Conservation (phyloP, 768 basidiomycete species). For the Pulveroboletus sp. region DNA sequence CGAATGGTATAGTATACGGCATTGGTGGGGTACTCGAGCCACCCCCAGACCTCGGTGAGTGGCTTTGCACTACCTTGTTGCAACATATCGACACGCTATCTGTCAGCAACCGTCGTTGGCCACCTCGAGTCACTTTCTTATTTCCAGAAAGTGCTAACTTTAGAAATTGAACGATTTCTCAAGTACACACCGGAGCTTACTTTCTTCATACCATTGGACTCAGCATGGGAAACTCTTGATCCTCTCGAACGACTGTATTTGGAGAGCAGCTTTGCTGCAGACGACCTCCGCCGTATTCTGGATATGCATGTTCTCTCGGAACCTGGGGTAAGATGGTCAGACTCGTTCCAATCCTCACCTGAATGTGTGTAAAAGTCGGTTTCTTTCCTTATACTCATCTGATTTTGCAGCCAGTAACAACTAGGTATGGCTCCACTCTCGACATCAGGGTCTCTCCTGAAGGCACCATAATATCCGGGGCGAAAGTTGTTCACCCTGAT, state of each 20-base stretch:
- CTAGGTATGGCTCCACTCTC: slow-evolving; percentile 62
- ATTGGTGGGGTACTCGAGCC: slow-evolving; percentile 69
- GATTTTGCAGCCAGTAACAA: slow-evolving; percentile 51
- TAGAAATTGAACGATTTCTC: slow-evolving; percentile 51
- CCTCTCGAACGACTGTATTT: slow-evolving; percentile 80
- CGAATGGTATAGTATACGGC: slow-evolving; percentile 77
- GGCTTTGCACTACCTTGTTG: slow-evolving; percentile 1
- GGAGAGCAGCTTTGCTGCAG: slow-evolving; percentile 79
- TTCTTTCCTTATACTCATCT: slow-evolving; percentile 3
- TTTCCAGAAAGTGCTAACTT: slow-evolving; percentile 66
- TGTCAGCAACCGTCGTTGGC: slow-evolving; percentile 55
- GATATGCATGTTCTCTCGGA: slow-evolving; percentile 69
- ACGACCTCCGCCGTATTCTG: slow-evolving; percentile 74
- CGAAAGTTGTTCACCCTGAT: slow-evolving; percentile 67
- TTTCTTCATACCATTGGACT: slow-evolving; percentile 81
- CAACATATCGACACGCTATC: not conserved
- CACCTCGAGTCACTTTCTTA: slow-evolving; percentile 63
- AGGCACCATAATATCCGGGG: slow-evolving; percentile 51
- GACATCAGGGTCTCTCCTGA: slow-evolving; percentile 52
- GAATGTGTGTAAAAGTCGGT: slow-evolving; percentile 44
- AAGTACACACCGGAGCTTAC: slow-evolving; percentile 72
- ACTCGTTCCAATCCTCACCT: slow-evolving; percentile 47
- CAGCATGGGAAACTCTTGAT: slow-evolving; percentile 78
- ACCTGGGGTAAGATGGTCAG: slow-evolving; percentile 60
- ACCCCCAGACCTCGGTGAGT: slow-evolving; percentile 70